Percentiles rank a stretch among this genome's conserved stretches.
phyloP scores from a whole-genome alignment of 352 stramenopile species.

The Globisporangium megalacanthum region DNA sequence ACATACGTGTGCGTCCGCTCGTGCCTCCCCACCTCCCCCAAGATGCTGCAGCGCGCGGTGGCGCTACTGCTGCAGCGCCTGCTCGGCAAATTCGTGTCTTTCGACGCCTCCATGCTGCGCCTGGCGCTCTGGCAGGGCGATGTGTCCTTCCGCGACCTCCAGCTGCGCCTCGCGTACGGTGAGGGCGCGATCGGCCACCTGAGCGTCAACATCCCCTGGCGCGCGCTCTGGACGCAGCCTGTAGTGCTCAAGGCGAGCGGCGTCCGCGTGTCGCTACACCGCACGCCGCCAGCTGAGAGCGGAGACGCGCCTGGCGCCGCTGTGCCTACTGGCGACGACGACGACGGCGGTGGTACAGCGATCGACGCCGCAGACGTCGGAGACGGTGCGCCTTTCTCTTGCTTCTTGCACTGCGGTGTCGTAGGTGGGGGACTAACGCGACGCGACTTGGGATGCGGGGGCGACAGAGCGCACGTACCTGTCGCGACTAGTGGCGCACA shows the following conservation, averaged over 20 bases:
- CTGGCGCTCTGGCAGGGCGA: constrained; percentile 85
- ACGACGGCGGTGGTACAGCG: constrained; percentile 9
- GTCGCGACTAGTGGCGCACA: constrained; percentile 73
- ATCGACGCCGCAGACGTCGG: constrained; percentile 20
- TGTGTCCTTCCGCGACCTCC: constrained; percentile 75
- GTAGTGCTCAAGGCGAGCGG: constrained; percentile 71
- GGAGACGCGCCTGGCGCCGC: constrained; percentile 15
- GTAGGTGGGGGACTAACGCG: too few species aligned
- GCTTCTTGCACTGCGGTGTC: too few species aligned
- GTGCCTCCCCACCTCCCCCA: neutral
- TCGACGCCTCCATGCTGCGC: constrained; percentile 80
- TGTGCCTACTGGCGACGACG: constrained; percentile 12
- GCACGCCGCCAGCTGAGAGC: constrained; percentile 22
- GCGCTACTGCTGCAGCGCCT: constrained; percentile 82
- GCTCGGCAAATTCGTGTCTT: constrained; percentile 86
- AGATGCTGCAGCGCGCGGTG: constrained; percentile 79
- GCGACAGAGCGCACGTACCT: constrained; percentile 71
- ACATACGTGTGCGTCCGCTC: neutral
- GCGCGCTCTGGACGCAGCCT: constrained; percentile 74
- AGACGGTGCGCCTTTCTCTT: constrained; percentile 22
- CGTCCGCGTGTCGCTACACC: constrained; percentile 69
- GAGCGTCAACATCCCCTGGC: constrained; percentile 83
- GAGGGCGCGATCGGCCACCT: constrained; percentile 71
- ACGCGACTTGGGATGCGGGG: neutral
- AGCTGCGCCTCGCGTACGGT: constrained; percentile 75